Percentiles rank a stretch among this genome's conserved stretches.
Conservation (phyloP, 2,329 filamentous ascomycete genomes). For the Fusarium verticillioides region DNA sequence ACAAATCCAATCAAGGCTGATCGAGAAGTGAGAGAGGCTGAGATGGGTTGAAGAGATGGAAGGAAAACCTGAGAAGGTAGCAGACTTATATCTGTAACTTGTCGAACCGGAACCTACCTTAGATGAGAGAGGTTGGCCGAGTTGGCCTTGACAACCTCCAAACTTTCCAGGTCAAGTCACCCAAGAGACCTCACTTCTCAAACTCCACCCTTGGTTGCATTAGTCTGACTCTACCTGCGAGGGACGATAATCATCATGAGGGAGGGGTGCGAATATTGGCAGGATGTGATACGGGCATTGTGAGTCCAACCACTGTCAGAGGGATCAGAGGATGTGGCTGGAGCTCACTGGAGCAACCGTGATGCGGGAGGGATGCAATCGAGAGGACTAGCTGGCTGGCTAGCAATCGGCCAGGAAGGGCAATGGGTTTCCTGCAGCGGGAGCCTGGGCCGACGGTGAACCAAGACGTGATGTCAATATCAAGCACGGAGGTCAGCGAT, state of each 20-base stretch:
- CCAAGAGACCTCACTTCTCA: conserved; percentile 27
- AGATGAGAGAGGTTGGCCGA: conserved; percentile 17
- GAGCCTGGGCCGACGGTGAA: conserved; percentile 2
- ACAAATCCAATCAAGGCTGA: conserved; percentile 21
- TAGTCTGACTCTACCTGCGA: conserved; percentile 30
- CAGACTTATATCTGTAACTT: conserved; percentile 41
- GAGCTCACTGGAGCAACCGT: conserved; percentile 44
- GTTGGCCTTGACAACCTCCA: conserved; percentile 37
- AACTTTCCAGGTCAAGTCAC: conserved; percentile 21
- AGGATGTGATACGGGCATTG: conserved; percentile 42
- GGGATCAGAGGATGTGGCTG: conserved; percentile 42
- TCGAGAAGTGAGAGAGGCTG: conserved; percentile 27
- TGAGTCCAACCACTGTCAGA: conserved; percentile 35
- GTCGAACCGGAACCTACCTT: conserved; percentile 1
- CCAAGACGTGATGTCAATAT: conserved; percentile 40
- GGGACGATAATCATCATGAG: conserved; percentile 35
- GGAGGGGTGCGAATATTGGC: conserved; percentile 38
- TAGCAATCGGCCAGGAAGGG: conserved; percentile 19
- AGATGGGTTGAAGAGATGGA: conserved; percentile 29
- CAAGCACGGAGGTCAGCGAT: conserved; percentile 41
- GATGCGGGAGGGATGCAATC: conserved; percentile 31
- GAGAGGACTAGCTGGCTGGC: conserved; percentile 16
- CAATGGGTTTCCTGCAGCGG: conserved; percentile 1
- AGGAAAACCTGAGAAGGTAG: conserved; percentile 17
- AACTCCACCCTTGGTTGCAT: conserved; percentile 41